Evolutionary conservation across 345 rosid species (phyloP).

Genomic region (Hypericum perforatum): DNA sequence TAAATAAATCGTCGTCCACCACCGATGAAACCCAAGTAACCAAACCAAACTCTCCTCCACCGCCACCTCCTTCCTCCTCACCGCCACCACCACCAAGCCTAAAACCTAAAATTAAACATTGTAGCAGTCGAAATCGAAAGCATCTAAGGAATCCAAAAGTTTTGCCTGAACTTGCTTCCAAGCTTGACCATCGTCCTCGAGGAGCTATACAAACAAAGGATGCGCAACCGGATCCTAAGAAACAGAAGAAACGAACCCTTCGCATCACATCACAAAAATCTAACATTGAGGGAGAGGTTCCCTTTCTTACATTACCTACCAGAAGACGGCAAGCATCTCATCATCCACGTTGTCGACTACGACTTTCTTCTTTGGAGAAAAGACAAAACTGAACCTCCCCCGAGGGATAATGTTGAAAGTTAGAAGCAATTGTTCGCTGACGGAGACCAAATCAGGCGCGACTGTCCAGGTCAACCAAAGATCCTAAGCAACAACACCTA

Average conservation of each 20-base stretch:
- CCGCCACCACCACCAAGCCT: too few species aligned
- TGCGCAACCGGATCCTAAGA: conserved; percentile 2
- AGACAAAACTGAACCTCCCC: conserved; percentile 26
- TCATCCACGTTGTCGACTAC: conserved; percentile 18
- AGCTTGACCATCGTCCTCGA: conserved; percentile 29
- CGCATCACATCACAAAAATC: conserved; percentile 1
- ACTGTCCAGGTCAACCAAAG: conserved; percentile 40
- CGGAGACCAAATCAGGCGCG: conserved; percentile 44
- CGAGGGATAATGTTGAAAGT: conserved; percentile 55
- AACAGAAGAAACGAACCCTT: conserved; percentile 9
- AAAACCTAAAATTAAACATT: too few species aligned
- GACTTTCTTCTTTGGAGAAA: conserved; percentile 15
- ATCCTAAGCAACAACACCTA: conserved; percentile 38
- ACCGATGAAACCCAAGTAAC: too few species aligned
- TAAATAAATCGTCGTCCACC: too few species aligned
- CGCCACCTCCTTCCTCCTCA: too few species aligned
- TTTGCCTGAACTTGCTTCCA: conserved; percentile 62
- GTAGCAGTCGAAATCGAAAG: too few species aligned
- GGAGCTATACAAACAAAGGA: conserved; percentile 23
- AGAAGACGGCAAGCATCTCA: conserved; percentile 44
- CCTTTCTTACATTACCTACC: conserved; percentile 88
- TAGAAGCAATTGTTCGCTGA: conserved; percentile 65
- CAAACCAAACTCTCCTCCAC: too few species aligned
- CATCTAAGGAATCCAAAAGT: conserved; percentile 57
- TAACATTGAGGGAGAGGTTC: conserved; percentile 3